Percentiles rank a stretch among this genome's conserved stretches.
Evolutionary conservation across 257 asterid species (phyloP).

Genomic region (Rubia yunnanensis): DNA sequence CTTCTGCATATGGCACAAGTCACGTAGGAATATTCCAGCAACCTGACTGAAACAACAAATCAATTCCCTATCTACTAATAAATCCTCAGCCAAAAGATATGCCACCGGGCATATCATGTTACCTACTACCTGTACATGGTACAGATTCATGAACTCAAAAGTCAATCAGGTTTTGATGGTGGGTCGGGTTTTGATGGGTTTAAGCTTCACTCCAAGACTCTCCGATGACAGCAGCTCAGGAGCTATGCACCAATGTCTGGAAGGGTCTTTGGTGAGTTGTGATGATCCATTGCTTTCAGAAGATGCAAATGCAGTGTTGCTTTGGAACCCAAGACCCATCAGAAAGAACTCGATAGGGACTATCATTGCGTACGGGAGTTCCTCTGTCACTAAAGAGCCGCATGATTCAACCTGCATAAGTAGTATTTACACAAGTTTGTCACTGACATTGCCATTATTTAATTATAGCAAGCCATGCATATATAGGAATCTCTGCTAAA

Average conservation of each 20-base stretch:
- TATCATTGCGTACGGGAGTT: conserved; percentile 71
- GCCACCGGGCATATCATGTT: not conserved
- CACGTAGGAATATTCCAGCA: not conserved
- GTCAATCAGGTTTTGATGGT: conserved; percentile 1
- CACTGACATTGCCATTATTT: not conserved
- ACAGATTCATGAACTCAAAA: not conserved
- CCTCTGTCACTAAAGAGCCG: conserved; percentile 70
- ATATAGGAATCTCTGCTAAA: too few relatives aligned
- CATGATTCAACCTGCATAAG: conserved; percentile 55
- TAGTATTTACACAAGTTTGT: not conserved
- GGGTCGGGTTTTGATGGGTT: conserved; percentile 22
- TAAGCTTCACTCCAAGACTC: conserved; percentile 19
- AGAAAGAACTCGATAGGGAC: conserved; percentile 66
- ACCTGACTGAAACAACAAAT: not conserved
- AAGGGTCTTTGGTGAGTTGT: conserved; percentile 5
- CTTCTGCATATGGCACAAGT: not conserved
- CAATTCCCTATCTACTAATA: conserved; percentile 7
- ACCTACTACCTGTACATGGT: not conserved
- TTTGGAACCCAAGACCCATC: conserved; percentile 56
- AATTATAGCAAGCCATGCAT: not conserved
- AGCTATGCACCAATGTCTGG: conserved; percentile 16
- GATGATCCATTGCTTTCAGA: conserved; percentile 1
- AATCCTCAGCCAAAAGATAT: conserved; percentile 1
- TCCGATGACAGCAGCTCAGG: conserved; percentile 18
- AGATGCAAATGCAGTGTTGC: conserved; percentile 15